Base-by-base conservation (phyloP, 106 monocot species). In the Allium sativum region DNA sequence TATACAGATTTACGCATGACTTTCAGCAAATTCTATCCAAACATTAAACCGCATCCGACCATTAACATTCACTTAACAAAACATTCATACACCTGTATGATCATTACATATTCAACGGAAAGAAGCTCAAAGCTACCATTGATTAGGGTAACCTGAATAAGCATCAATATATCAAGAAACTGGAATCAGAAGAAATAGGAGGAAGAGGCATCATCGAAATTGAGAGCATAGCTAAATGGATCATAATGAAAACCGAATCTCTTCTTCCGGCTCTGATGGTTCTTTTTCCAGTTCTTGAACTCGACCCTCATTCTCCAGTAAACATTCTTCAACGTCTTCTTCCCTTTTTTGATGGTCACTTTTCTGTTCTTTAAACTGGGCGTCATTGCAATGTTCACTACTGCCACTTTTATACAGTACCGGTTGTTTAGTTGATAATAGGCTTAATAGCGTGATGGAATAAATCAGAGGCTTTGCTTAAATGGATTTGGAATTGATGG, bases 201-300 rank as follows among this genome's bases (percentile, higher is more conserved):
- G 15, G 57, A 40, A 1, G 40, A 40, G 17, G 41, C 59, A 6
- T 70, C 70, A 18, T 70, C 70, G 20, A 70, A 70, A 44, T 70
- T 70, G 41, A 70, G 70, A 53, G 61, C 61, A 20, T 70, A 70
- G 52, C 70, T 70, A 44, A 70, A 70, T 12, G 70, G 61, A 70
- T 70, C 70, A 6, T 70, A 70, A 10, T 44, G 61, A 53, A 52
- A 70, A 44, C 70, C 61, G 18, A 70, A 61, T 15, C 61, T 21
- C 61, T 61, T 42, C 40, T 57, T 18, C 44, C 11, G 9, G 42
- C 3, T 16, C 46, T 14, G 9, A 9, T 40, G 62, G 6, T 44
- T 15, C 19, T 18, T 69, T 8, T 7, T 11, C 21, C 21, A 17
- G 44, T 40, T 14, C 52, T 52, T 18, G 3, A 58, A 16, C 69